These are phyloP conservation scores for Batkoa obscura DNA, from an alignment of 371 early-diverging fungal species.

Conservation along the genomic window DNA sequence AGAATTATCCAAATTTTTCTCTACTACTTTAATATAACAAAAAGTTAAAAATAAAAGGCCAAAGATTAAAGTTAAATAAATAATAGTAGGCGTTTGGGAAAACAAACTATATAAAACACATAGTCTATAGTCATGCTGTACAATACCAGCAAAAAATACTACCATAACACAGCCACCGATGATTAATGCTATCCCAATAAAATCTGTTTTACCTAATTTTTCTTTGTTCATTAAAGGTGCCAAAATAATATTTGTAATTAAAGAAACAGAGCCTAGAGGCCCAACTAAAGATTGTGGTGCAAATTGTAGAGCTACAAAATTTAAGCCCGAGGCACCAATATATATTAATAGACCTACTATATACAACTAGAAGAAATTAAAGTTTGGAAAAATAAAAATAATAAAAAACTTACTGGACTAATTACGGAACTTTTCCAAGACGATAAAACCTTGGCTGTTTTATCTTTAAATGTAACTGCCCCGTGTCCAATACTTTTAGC, in stretches of 20 bases:
- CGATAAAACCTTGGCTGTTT: not conserved
- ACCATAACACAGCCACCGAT: conserved; percentile 58
- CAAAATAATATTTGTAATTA: conserved; percentile 64
- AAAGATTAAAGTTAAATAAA: conserved; percentile 42
- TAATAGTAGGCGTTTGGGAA: conserved; percentile 34
- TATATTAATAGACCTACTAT: conserved; percentile 45
- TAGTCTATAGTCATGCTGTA: conserved; percentile 34
- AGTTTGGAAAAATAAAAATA: no score
- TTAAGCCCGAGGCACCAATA: conserved; percentile 47
- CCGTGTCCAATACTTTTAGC: conserved; percentile 13
- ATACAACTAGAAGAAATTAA: no score
- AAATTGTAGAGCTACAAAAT: conserved; percentile 60
- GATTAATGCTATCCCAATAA: conserved; percentile 54
- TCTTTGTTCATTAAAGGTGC: conserved; percentile 74
- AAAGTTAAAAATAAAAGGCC: conserved; percentile 26
- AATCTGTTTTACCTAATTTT: conserved; percentile 30
- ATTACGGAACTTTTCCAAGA: not conserved
- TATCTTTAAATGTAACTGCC: conserved; percentile 6
- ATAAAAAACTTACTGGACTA: conserved; percentile 23
- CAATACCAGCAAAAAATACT: conserved; percentile 46
- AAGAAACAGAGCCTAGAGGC: conserved; percentile 56
- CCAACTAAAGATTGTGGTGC: conserved; percentile 76
- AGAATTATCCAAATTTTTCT: conserved; percentile 25
- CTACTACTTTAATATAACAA: conserved; percentile 31
- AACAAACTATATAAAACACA: conserved; percentile 60